Conservation (phyloP, 768 basidiomycete genomes). For the Gloeopeniophorella convolvens region DNA sequence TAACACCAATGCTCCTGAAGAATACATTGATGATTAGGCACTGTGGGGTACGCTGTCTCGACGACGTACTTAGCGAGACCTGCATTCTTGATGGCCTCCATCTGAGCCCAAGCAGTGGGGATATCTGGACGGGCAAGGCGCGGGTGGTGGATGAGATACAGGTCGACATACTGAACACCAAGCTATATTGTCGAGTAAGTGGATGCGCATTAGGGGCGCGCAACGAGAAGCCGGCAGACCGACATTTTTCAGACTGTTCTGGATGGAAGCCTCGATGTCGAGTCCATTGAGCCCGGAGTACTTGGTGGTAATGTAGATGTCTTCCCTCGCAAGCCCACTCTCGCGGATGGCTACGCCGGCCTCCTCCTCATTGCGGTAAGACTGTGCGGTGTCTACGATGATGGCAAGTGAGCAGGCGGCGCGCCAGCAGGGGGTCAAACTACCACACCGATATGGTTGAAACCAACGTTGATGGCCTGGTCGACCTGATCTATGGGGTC, state of each 20-base stretch:
- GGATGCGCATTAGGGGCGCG: not conserved
- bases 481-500: conserved; percentile 47
- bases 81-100: conserved; percentile 51
- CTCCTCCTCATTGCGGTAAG: conserved; percentile 55
- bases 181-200: conserved; percentile 35
- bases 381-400: conserved; percentile 49
- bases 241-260: conserved; percentile 51
- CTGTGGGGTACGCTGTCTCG: not conserved
- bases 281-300: conserved; percentile 47
- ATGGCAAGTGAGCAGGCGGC: not conserved
- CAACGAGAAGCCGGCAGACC: conserved; percentile 28
- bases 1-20: conserved; percentile 62
- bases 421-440: not conserved
- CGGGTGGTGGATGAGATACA: conserved; percentile 66
- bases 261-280: conserved; percentile 48
- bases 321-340: conserved; percentile 48
- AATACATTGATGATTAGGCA: not conserved
- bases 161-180: conserved; percentile 56
- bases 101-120: conserved; percentile 53
- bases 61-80: conserved; percentile 48
- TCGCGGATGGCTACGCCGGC: conserved; percentile 43
- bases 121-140: conserved; percentile 50
- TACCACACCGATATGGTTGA: conserved; percentile 52
- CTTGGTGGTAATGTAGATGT: conserved; percentile 63
- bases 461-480: conserved; percentile 55